Evolutionary conservation across 805 yeast species (phyloP), one percentile per base, ranked within the genome.

Genomic region (Ascoidea rubescens): DNA sequence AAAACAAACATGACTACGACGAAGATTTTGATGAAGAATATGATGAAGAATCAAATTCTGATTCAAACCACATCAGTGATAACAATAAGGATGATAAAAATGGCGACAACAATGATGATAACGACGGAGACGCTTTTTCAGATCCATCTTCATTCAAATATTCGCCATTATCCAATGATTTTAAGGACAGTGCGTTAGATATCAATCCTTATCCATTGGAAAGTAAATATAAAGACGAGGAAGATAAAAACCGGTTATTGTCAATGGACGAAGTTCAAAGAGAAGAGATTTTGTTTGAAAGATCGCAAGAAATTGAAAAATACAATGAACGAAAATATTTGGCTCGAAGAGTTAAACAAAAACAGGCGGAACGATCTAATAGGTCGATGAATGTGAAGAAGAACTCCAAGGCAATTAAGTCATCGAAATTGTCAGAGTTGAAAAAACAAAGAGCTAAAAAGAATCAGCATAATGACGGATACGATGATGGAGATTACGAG

Each of bases 181-280:
- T 28, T 12, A 46, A 45, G 16, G 31, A 47, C 8, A 32, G 16
- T 2, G 31, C 21, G 46, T 17, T 37, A 5, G 75, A 70, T 51
- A 65, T 61, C 48, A 83, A 84, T 60, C 99, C 98, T 7, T 93
- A 90, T 64, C 99, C 99, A 2, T 67, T 91, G 51, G 96, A 89
- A 62, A 96, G 96, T 5, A 88, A 87, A 62, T 93, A 82, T 71
- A 86, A 82, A 60, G 84, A 89, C 66, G 96, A 81, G 51, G 73
- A 71, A 6, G 99, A 93, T 67, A 77, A 87, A 55, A 79, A 70
- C 1, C 66, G 71, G 52, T 71, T 86, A 61, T 81, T 74, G 49
- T 64, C 72, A 0, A 75, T 93, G 81, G 95, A 91, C 52, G 99
- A 93, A 71, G 79, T 93, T 65, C 87, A 87, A 61, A 84, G 98